phyloP scores from a whole-genome alignment of 129 eudicot genomes.

The Calendula officinalis region DNA sequence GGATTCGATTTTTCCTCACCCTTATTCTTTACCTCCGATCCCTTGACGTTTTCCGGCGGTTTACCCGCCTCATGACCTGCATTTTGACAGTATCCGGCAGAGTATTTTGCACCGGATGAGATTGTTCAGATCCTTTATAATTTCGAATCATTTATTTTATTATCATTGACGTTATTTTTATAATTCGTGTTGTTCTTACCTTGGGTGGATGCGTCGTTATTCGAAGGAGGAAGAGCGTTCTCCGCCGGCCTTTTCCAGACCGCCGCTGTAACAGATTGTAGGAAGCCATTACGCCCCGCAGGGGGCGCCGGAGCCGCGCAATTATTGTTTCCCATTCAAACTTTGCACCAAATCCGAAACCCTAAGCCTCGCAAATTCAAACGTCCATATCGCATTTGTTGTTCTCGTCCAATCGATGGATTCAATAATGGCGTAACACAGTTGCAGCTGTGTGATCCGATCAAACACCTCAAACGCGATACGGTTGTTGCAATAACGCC shows the following conservation, averaged over 20 bases:
- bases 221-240: constrained; percentile 43
- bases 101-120: constrained; percentile 26
- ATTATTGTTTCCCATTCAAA: constrained; percentile 66
- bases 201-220: constrained; percentile 23
- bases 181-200: constrained; percentile 11
- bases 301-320: constrained; percentile 47
- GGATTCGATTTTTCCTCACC: constrained; percentile 23
- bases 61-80: constrained; percentile 25
- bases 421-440: constrained; percentile 16
- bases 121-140: constrained; percentile 23
- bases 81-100: constrained; percentile 49
- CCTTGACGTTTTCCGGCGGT: constrained; percentile 26
- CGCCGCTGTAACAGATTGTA: constrained; percentile 75
- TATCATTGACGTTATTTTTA: constrained; percentile 19
- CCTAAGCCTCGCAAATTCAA: constrained; percentile 27
- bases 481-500: neutral
- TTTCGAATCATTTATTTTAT: constrained; percentile 15
- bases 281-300: constrained; percentile 52
- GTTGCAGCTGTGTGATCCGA: constrained; percentile 24
- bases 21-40: neutral
- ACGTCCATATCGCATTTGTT: constrained; percentile 31
- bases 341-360: constrained; percentile 23
- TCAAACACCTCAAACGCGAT: constrained; percentile 21
- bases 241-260: constrained; percentile 59
- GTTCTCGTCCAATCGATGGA: constrained; percentile 24